These are phyloP conservation scores for Cymbopogon citratus DNA, from an alignment of 176 grass and related monocot genomes.

Conservation along the genomic window DNA sequence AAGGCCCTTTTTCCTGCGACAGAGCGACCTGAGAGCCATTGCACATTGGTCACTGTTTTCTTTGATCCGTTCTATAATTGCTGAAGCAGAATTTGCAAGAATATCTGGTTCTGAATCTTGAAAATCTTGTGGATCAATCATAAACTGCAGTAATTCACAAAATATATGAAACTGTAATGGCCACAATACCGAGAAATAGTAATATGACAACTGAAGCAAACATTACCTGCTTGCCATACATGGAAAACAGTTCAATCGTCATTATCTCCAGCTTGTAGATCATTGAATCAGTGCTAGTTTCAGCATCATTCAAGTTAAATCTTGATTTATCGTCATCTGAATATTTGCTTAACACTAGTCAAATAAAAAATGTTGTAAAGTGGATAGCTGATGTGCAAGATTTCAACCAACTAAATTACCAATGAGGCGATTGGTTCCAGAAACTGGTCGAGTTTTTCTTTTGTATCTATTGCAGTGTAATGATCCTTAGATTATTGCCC, in stretches of 20 bases:
- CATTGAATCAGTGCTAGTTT: constrained; percentile 50
- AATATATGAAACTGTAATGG: constrained; percentile 21
- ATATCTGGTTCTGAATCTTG: constrained; percentile 85
- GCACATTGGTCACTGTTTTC: constrained; percentile 46
- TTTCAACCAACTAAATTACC: constrained; percentile 36
- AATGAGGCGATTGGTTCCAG: constrained; percentile 43
- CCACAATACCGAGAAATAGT: constrained; percentile 7
- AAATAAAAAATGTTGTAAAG: not conserved
- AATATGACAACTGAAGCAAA: constrained; percentile 16
- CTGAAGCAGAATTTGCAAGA: constrained; percentile 70
- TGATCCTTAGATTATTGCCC: no score
- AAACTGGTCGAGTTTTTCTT: constrained; percentile 35
- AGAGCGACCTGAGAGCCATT: constrained; percentile 65
- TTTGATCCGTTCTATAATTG: constrained; percentile 66
- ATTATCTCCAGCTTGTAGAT: constrained; percentile 91
- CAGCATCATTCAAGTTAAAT: constrained; percentile 37
- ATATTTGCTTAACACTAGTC: constrained; percentile 28
- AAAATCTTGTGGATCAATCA: constrained; percentile 79
- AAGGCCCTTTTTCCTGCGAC: constrained; percentile 80
- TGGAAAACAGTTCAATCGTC: constrained; percentile 71
- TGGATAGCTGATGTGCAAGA: constrained; percentile 9
- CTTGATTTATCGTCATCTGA: constrained; percentile 59
- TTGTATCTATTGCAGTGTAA: no score
- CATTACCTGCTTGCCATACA: constrained; percentile 78
- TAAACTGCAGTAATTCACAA: constrained; percentile 40